Conservation (phyloP, 305 asterid genomes). For the Rubia tinctorum region DNA sequence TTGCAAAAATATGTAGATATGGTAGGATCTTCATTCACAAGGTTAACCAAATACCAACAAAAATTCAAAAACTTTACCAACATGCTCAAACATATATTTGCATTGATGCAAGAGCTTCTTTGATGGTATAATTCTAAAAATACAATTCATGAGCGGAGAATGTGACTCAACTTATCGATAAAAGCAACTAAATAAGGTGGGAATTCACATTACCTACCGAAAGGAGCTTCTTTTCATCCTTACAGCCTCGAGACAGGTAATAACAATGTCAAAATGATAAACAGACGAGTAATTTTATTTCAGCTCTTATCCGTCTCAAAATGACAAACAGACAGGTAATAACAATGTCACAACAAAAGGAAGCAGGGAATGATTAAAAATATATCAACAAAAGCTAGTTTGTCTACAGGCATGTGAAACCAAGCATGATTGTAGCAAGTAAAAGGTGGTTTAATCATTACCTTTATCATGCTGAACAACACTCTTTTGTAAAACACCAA, state of each 20-base stretch:
- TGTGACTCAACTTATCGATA: background rate
- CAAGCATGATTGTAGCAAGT: background rate
- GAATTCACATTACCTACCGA: background rate
- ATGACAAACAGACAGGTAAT: background rate
- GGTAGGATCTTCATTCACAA: no score
- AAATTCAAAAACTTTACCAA: background rate
- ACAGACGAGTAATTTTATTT: no score
- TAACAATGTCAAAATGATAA: no score
- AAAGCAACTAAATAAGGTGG: background rate
- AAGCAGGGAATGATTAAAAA: background rate
- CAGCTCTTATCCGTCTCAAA: background rate
- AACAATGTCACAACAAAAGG: background rate
- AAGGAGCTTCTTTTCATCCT: slow-evolving; percentile 2
- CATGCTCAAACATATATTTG: background rate
- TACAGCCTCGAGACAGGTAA: no score
- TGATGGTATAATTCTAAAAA: no score
- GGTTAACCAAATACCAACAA: background rate
- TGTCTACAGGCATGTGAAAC: slow-evolving; percentile 4
- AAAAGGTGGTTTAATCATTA: slow-evolving; percentile 12
- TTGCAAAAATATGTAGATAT: background rate
- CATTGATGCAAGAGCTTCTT: background rate
- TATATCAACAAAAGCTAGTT: background rate
- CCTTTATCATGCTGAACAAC: slow-evolving; percentile 41
- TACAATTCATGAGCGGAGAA: background rate
- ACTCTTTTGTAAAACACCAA: slow-evolving; percentile 45